These are phyloP conservation scores for Nothophytophthora sp. DNA, from an alignment of 352 stramenopile species.

Conservation along the genomic window DNA sequence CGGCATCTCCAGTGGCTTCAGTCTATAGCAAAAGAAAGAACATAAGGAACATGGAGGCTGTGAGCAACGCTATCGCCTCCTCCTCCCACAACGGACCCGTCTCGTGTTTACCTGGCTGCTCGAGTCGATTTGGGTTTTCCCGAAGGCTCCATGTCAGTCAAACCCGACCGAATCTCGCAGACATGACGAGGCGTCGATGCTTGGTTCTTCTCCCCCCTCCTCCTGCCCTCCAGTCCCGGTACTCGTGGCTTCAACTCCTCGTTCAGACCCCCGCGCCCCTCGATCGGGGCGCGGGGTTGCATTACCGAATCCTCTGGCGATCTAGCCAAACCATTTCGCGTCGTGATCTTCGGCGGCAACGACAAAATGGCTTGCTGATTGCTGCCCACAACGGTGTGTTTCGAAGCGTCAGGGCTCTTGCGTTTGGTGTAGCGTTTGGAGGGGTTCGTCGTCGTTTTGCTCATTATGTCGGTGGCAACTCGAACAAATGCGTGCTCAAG, in stretches of 20 bases:
- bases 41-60: neutral
- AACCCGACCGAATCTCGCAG: neutral
- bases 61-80: neutral
- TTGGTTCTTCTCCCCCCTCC: neutral
- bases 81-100: neutral
- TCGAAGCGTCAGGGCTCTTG: neutral
- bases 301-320: too few species aligned
- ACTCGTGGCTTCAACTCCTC: too few species aligned
- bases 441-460: constrained; percentile 9
- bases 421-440: constrained; percentile 10
- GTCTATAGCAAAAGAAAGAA: constrained; percentile 13
- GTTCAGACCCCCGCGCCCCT: too few species aligned
- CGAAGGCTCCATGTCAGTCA: neutral
- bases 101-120: neutral
- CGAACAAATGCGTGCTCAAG: constrained; percentile 91
- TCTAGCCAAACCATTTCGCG: too few species aligned
- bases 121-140: neutral
- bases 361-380: too few species aligned
- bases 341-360: neutral
- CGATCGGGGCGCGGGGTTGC: too few species aligned
- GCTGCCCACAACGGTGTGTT: too few species aligned
- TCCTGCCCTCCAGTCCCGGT: neutral
- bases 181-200: neutral
- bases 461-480: neutral
- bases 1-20: constrained; percentile 39